Percentiles rank a stretch among this genome's conserved stretches.
Evolutionary conservation across 2,329 filamentous ascomycete species (phyloP).

Genomic region (Fusarium nurragi): DNA sequence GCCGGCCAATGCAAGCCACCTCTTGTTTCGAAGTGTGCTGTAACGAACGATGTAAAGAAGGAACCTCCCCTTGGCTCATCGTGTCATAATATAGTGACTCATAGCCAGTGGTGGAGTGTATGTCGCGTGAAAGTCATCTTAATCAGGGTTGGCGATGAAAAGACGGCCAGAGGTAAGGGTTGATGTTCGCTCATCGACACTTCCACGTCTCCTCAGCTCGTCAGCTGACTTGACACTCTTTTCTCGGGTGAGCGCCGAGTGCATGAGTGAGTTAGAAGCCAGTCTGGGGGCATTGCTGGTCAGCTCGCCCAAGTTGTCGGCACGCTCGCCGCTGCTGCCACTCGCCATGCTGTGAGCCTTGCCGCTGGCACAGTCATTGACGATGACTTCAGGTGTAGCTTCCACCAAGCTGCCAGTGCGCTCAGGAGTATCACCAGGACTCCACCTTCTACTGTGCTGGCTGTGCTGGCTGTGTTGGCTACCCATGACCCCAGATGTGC

Average conservation of each 20-base stretch:
- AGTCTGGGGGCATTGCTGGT: constrained; percentile 56
- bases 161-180: constrained; percentile 78
- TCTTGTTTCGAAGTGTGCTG: constrained; percentile 26
- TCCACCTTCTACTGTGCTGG: constrained; percentile 57
- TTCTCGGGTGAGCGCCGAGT: constrained; percentile 68
- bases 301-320: constrained; percentile 69
- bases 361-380: constrained; percentile 57
- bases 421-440: constrained; percentile 66
- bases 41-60: constrained; percentile 35
- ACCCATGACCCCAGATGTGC: constrained; percentile 59
- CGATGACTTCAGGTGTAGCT: constrained; percentile 48
- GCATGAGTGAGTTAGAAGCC: constrained; percentile 66
- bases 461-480: constrained; percentile 53
- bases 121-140: constrained; percentile 26
- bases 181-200: constrained; percentile 83
- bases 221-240: constrained; percentile 75
- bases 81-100: constrained; percentile 23
- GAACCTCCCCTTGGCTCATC: constrained; percentile 26
- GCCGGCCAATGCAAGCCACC: constrained; percentile 42
- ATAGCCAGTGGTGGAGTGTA: constrained; percentile 9
- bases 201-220: constrained; percentile 78
- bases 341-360: constrained; percentile 62
- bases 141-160: constrained; percentile 88
- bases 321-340: constrained; percentile 67
- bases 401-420: constrained; percentile 62